phyloP scores from a whole-genome alignment of 306 rosid genomes.

The Dryas octopetala region DNA sequence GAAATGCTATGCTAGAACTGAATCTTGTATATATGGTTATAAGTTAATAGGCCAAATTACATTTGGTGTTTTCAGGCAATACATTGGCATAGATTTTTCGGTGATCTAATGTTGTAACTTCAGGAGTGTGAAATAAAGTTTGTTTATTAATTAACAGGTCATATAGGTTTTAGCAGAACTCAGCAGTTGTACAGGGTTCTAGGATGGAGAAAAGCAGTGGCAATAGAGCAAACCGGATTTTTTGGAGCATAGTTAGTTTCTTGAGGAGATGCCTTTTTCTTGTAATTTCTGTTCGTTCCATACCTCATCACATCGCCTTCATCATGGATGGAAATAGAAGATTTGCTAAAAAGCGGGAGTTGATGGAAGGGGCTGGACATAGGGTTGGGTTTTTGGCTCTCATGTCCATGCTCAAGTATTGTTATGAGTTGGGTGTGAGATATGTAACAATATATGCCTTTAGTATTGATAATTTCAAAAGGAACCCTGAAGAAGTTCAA shows the following conservation, averaged over 20 bases:
- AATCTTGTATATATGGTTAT: not conserved
- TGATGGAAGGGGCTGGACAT: constrained; percentile 28
- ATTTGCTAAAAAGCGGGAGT: constrained; percentile 28
- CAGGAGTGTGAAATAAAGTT: not conserved
- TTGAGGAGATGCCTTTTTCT: constrained; percentile 25
- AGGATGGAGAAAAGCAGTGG: constrained; percentile 16
- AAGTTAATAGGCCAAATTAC: not conserved
- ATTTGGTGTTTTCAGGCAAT: not conserved
- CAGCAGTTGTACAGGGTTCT: not conserved
- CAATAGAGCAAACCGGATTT: constrained; percentile 3
- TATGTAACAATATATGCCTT: constrained; percentile 42
- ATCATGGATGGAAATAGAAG: constrained; percentile 50
- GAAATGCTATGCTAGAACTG: not conserved
- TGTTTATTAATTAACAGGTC: constrained; percentile 4
- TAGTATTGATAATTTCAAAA: constrained; percentile 42
- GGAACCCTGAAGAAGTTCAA: constrained; percentile 38
- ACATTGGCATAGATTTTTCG: not conserved
- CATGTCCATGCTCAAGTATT: constrained; percentile 34
- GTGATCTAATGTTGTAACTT: not conserved
- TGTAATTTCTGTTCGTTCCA: constrained; percentile 33
- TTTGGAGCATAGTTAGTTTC: constrained; percentile 31
- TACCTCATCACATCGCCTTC: constrained; percentile 39
- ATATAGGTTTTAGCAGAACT: constrained; percentile 8
- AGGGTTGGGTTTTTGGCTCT: constrained; percentile 35
- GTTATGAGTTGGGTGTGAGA: constrained; percentile 41